A percentile compares a stretch with the other conserved stretches of the same genome.
Evolutionary conservation across 2,329 filamentous ascomycete species (phyloP).

Genomic region (Byssoonygena ceratinophila): DNA sequence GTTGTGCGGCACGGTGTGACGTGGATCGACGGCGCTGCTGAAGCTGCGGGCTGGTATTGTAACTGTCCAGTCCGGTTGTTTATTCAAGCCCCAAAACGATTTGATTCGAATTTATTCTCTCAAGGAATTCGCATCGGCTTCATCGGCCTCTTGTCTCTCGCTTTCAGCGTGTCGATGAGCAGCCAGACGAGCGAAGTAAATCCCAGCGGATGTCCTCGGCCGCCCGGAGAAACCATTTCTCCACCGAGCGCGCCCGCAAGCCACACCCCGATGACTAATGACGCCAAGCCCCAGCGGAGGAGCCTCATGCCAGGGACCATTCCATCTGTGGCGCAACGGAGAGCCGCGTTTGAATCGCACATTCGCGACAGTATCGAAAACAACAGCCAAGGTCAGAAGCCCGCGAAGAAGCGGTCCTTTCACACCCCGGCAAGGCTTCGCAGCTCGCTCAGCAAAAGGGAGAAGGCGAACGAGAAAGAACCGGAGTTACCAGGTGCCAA

Average conservation of each 20-base stretch:
- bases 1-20: conserved; percentile 7
- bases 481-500: conserved; percentile 1
- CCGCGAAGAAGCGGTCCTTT: conserved; percentile 6
- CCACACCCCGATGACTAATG: conserved; percentile 10
- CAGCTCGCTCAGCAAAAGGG: neutral
- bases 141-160: neutral
- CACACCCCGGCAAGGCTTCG: neutral
- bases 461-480: neutral
- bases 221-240: conserved; percentile 12
- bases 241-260: neutral
- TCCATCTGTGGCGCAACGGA: conserved; percentile 19
- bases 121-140: neutral
- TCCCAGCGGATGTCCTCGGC: too few relatives aligned
- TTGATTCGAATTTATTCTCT: neutral
- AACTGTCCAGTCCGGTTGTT: neutral
- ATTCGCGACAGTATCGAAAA: neutral
- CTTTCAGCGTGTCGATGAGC: neutral
- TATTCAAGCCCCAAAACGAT: neutral
- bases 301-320: conserved; percentile 15
- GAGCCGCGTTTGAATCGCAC: conserved; percentile 19
- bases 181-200: neutral
- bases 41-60: neutral
- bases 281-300: conserved; percentile 9
- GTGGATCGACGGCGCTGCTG: conserved; percentile 9
- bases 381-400: neutral